phyloP scores from a whole-genome alignment of 305 asterid genomes.

The Salvia sclarea region DNA sequence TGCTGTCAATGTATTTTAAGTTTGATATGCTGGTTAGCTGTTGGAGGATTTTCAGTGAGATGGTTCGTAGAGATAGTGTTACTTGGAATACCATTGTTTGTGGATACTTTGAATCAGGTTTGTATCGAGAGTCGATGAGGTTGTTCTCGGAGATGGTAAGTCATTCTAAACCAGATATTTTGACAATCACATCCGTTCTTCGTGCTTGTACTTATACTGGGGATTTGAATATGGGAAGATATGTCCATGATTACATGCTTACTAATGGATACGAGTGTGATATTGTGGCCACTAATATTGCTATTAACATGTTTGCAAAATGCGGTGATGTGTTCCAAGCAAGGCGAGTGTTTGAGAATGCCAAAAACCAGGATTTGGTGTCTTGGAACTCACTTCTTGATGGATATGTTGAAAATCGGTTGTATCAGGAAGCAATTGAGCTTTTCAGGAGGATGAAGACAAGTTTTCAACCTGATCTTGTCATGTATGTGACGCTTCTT shows the following conservation, averaged over 20 bases:
- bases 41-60: slow-evolving; percentile 52
- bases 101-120: slow-evolving; percentile 55
- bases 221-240: slow-evolving; percentile 58
- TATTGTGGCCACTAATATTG: slow-evolving; percentile 46
- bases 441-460: slow-evolving; percentile 58
- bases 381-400: slow-evolving; percentile 81
- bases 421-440: slow-evolving; percentile 54
- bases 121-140: slow-evolving; percentile 54
- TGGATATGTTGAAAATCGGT: slow-evolving; percentile 53
- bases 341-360: slow-evolving; percentile 55
- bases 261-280: slow-evolving; percentile 54
- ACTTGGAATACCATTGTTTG: slow-evolving; percentile 80
- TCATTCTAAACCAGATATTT: slow-evolving; percentile 57
- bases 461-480: slow-evolving; percentile 56
- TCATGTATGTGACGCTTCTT: slow-evolving; percentile 61
- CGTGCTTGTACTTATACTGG: slow-evolving; percentile 68
- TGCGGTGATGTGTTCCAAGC: slow-evolving; percentile 63
- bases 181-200: slow-evolving; percentile 62
- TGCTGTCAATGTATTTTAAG: slow-evolving; percentile 76
- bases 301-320: slow-evolving; percentile 74
- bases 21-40: slow-evolving; percentile 48
- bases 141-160: slow-evolving; percentile 56
- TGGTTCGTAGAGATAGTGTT: slow-evolving; percentile 64
- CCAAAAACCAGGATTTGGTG: slow-evolving; percentile 64
- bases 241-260: slow-evolving; percentile 59